These are phyloP conservation scores for Schwanniomyces etchellsii DNA, from an alignment of 1,139 yeast species.

Conservation along the genomic window DNA sequence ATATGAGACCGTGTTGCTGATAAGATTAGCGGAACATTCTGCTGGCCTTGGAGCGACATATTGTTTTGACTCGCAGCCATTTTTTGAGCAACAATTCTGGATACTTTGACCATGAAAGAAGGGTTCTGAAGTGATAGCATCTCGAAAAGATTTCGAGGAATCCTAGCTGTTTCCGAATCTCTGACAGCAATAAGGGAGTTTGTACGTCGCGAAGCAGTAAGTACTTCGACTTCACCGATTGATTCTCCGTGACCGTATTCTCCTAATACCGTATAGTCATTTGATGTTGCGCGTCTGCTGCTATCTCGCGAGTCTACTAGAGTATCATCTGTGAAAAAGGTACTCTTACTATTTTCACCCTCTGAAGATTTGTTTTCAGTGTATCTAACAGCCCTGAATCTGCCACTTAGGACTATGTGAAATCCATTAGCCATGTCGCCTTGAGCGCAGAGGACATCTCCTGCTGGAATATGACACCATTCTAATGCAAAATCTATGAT, in stretches of 20 bases:
- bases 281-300: slow-evolving; percentile 9
- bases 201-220: slow-evolving; percentile 74
- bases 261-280: slow-evolving; percentile 43
- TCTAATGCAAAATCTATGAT: slow-evolving; percentile 88
- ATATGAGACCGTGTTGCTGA: slow-evolving; percentile 25
- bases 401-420: slow-evolving; percentile 84
- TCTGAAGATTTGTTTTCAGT: slow-evolving; percentile 9
- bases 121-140: slow-evolving; percentile 81
- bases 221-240: slow-evolving; percentile 90
- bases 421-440: slow-evolving; percentile 91
- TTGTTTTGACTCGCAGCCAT: slow-evolving; percentile 28
- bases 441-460: slow-evolving; percentile 71
- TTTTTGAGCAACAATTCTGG: slow-evolving; percentile 79
- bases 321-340: slow-evolving; percentile 4
- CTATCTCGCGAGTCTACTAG: slow-evolving; percentile 15
- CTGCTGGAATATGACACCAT: slow-evolving; percentile 90
- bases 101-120: slow-evolving; percentile 82
- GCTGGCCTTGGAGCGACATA: slow-evolving; percentile 6
- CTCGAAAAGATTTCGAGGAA: slow-evolving; percentile 86
- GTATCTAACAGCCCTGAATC: slow-evolving; percentile 62
- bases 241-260: slow-evolving; percentile 95
- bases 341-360: neutral
- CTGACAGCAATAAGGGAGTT: slow-evolving; percentile 80
- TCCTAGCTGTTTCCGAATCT: slow-evolving; percentile 89
- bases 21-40: slow-evolving; percentile 11